These are phyloP conservation scores for Trypanosoma congolense DNA, from an alignment of 208 protist genomes.

Conservation along the genomic window DNA sequence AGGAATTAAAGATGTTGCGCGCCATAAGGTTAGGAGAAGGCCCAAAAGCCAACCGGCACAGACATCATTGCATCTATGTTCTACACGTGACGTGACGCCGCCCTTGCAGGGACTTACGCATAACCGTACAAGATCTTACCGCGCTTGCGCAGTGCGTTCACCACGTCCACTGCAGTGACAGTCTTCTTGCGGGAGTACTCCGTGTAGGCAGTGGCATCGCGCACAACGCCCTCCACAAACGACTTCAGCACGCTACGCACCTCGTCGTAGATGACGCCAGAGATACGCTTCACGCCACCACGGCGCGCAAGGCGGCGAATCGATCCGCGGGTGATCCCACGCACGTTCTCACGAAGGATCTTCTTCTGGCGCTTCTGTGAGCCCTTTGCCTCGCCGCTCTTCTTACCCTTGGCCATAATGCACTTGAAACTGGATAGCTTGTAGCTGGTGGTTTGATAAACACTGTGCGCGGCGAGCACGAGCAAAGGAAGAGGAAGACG, in stretches of 20 bases:
- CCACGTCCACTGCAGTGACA: not conserved
- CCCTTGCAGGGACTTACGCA: too few species aligned
- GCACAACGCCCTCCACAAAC: not conserved
- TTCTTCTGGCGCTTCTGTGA: slow-evolving; percentile 1
- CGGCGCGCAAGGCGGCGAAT: not conserved
- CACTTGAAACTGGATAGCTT: not conserved
- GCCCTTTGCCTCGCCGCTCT: not conserved
- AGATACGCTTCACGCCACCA: not conserved
- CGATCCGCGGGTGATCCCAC: not conserved
- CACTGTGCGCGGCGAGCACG: too few species aligned
- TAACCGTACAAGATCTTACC: too few species aligned
- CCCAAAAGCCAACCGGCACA: too few species aligned
- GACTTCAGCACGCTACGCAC: not conserved
- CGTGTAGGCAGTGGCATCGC: not conserved
- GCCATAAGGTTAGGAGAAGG: too few species aligned
- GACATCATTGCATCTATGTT: too few species aligned
- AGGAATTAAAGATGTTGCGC: too few species aligned
- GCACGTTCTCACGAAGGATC: not conserved
- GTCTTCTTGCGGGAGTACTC: slow-evolving; percentile 1
- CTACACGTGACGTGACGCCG: too few species aligned
- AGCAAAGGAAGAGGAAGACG: too few species aligned
- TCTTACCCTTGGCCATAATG: not conserved
- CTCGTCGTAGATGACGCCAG: slow-evolving; percentile 1
- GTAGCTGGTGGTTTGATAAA: not conserved
- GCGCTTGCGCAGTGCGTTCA: too few species aligned